Percentiles rank a stretch among this genome's conserved stretches.
These are phyloP conservation scores for Neoscytalidium dimidiatum DNA, from an alignment of 2,329 filamentous ascomycete genomes.

Conservation along the genomic window DNA sequence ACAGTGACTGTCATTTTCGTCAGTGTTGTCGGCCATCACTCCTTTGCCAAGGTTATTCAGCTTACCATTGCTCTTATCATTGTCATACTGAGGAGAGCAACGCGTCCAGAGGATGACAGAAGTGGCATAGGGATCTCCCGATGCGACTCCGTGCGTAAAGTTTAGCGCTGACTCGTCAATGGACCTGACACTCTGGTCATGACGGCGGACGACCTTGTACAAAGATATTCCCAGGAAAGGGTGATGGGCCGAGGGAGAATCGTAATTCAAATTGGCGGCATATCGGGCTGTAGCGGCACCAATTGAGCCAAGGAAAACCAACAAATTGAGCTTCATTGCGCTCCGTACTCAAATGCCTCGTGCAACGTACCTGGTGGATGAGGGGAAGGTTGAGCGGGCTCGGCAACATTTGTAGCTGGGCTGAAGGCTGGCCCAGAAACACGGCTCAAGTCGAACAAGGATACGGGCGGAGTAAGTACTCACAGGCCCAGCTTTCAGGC, in stretches of 20 bases:
- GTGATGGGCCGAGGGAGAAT: slow-evolving; percentile 64
- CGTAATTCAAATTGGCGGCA: slow-evolving; percentile 62
- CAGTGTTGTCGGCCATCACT: not conserved
- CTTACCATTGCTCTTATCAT: slow-evolving; percentile 32
- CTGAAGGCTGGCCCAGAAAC: not conserved
- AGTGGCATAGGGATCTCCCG: slow-evolving; percentile 41
- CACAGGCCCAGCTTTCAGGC: not conserved
- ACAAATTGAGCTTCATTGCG: not conserved
- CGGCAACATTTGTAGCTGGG: not conserved
- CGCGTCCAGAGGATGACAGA: slow-evolving; percentile 47
- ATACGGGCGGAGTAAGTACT: not conserved
- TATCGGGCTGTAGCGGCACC: slow-evolving; percentile 1
- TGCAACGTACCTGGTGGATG: not conserved
- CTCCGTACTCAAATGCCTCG: not conserved
- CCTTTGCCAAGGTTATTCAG: not conserved
- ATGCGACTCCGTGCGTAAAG: slow-evolving; percentile 62
- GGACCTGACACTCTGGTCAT: slow-evolving; percentile 36
- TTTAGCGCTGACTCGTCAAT: slow-evolving; percentile 50
- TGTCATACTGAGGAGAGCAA: slow-evolving; percentile 34
- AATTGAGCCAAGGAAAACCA: not conserved
- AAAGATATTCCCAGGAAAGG: slow-evolving; percentile 62
- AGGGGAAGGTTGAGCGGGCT: not conserved
- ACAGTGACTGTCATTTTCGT: slow-evolving; percentile 39
- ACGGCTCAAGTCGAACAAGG: slow-evolving; percentile 4
- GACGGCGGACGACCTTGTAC: slow-evolving; percentile 58